Base-by-base conservation (phyloP, 164 flowering plant genomes). In the Umbellularia californica region DNA sequence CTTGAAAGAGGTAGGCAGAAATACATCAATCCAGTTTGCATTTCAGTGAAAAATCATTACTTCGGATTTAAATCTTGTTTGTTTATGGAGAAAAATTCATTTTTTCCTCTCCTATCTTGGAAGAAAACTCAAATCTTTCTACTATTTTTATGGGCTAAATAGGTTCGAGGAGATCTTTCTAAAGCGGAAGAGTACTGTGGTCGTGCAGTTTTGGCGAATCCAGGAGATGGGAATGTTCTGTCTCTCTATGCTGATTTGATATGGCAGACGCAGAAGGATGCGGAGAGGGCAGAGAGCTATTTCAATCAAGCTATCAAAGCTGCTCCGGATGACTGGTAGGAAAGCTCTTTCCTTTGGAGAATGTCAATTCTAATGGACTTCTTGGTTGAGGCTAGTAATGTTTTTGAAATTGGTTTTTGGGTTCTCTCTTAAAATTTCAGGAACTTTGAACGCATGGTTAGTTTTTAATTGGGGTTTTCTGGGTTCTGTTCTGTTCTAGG, bases 121-220 rank as follows among this genome's bases (percentile, higher is more conserved):
- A 60, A 60, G n/a, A 5, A 60, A 60, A 7, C 22, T 19, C 10
- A 19, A 60, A 17, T 60, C 64, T 60, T 60, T 20, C 64, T 60
- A 24, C 64, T 60, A 23, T 60, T 60, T 60, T 6, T 41, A 41
- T 41, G 47, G 47, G 47, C 47, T 41, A 41, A 41, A 71, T 79
- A 95, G 98, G 97, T 91, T 66, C 82, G 86, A 1, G 85, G 86
- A 47, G 95, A 95, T 77, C 76, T 79, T 17, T 82, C 27, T 4
- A 92, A 85, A 81, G 95, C 97, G 0, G 94, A 95, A 78, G 95
- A 92, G 83, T 95, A 89, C 70, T 91, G 86, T 76, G 94, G 91
- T 23, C 87, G 95, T 80, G 95, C 98, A 35, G 84, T 95, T 55
- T 58, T 95, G 68, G 89, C 88, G 6, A 87, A 85, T 72, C 97